Evolutionary conservation across 495 filamentous ascomycete genomes (phyloP).

Genomic region (Rhypophila decipiens): DNA sequence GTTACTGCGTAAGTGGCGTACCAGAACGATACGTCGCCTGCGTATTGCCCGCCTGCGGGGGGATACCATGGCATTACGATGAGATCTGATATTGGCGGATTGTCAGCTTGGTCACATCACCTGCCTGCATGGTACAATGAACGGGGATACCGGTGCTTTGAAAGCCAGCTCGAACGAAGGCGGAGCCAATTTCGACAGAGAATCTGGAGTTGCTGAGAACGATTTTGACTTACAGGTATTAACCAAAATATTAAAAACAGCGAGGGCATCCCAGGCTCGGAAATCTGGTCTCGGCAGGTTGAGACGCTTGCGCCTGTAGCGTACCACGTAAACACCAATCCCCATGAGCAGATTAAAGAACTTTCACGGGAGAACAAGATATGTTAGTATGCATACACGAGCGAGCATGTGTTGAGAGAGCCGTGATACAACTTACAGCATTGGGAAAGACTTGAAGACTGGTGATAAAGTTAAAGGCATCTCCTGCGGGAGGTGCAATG

Average conservation of each 20-base stretch:
- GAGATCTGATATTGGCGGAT: too few species aligned
- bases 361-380: too few species aligned
- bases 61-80: conserved; percentile 63
- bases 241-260: conserved; percentile 49
- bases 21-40: conserved; percentile 61
- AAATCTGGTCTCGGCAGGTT: conserved; percentile 41
- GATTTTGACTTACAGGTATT: too few species aligned
- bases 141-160: too few species aligned
- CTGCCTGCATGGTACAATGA: too few species aligned
- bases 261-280: conserved; percentile 45
- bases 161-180: too few species aligned
- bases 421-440: too few species aligned
- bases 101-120: too few species aligned
- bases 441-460: conserved; percentile 49
- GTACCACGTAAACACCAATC: conserved; percentile 47
- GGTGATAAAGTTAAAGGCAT: conserved; percentile 62
- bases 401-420: too few species aligned
- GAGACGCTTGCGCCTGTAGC: conserved; percentile 42
- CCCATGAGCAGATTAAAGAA: conserved; percentile 51
- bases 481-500: conserved; percentile 58
- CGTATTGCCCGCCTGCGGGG: conserved; percentile 46
- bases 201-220: too few species aligned
- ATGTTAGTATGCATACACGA: too few species aligned
- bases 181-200: too few species aligned
- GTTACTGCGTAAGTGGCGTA: conserved; percentile 57